Base-by-base conservation (phyloP, 2,329 filamentous ascomycete species). In the Colletotrichum tabaci region DNA sequence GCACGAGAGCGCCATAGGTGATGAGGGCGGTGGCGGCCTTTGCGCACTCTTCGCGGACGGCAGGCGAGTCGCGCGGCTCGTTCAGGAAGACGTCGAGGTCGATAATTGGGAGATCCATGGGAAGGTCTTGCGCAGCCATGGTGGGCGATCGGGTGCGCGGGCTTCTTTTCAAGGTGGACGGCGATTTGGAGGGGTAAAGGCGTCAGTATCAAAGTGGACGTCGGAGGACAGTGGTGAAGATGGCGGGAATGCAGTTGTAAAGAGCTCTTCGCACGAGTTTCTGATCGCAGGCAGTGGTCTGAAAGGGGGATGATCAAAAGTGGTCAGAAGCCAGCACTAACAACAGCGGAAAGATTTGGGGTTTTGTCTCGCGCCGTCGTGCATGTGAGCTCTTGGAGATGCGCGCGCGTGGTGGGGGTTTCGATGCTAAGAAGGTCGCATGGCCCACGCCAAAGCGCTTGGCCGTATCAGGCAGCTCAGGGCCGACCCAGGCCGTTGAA, bases 81-180 rank as follows among this genome's bases (percentile, higher is more conserved):
- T 80, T 76, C 61, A 87, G 87, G 77, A 88, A 91, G 75, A 88
- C 74, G 78, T 91, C 88, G 44, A 91, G 86, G 81, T 91, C 86
- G 77, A 90, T 82, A 76, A 91, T 81, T 61, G 89, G 88, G 62
- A 91, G 85, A 73, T 90, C 86, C 89, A 91, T 91, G 50, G 80
- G 74, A 21, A 78, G 72, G 52, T 81, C 77, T 47, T 78, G 76
- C 12, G 74, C 56, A 53, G 74, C 69, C 74, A 79, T 78, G 42
- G 49, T 68, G 57, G 62, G 30, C 47, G 23, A 47, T 35, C 42
- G 23, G 38, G 12, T 35, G 12, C 9, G 46, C 30, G 30, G 46
- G 15, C 35, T 21, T 21, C 46, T 9, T 23, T 38, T 12, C 35
- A 38, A 16, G 21, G 15, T 47, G 26, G 38, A 66, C 35, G 35